phyloP scores from a whole-genome alignment of 305 asterid species.

The Fraxinus greggii region DNA sequence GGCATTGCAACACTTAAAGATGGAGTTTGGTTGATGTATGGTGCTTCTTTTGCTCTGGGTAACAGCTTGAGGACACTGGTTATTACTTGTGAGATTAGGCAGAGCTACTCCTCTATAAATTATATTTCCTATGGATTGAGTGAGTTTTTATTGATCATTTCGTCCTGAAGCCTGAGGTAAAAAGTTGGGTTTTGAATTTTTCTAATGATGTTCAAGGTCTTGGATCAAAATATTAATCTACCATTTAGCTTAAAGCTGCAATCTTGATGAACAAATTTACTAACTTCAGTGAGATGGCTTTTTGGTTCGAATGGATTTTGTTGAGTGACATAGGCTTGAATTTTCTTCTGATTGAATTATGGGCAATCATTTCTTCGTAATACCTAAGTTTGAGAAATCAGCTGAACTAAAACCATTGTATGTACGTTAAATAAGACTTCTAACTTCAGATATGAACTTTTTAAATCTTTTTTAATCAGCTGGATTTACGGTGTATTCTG shows the following conservation, averaged over 20 bases:
- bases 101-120: constrained; percentile 16
- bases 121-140: constrained; percentile 24
- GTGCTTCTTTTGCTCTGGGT: constrained; percentile 23
- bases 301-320: constrained; percentile 11
- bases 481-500: background rate
- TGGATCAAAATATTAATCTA: background rate
- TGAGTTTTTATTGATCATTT: constrained; percentile 18
- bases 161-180: constrained; percentile 16
- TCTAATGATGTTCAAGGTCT: constrained; percentile 6
- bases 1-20: background rate
- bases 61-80: constrained; percentile 25
- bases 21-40: constrained; percentile 13
- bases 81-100: constrained; percentile 26
- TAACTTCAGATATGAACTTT: background rate
- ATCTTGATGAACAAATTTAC: constrained; percentile 14
- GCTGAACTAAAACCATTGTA: background rate
- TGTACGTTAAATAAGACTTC: background rate
- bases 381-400: constrained; percentile 7
- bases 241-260: constrained; percentile 2
- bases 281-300: background rate
- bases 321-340: constrained; percentile 4
- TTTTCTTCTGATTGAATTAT: constrained; percentile 8
- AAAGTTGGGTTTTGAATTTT: constrained; percentile 11
- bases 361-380: constrained; percentile 15
- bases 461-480: background rate